Percentiles rank a stretch among this genome's conserved stretches.
Evolutionary conservation across 2,329 filamentous ascomycete genomes (phyloP).

Genomic region (Cladosporium sphaerospermum): DNA sequence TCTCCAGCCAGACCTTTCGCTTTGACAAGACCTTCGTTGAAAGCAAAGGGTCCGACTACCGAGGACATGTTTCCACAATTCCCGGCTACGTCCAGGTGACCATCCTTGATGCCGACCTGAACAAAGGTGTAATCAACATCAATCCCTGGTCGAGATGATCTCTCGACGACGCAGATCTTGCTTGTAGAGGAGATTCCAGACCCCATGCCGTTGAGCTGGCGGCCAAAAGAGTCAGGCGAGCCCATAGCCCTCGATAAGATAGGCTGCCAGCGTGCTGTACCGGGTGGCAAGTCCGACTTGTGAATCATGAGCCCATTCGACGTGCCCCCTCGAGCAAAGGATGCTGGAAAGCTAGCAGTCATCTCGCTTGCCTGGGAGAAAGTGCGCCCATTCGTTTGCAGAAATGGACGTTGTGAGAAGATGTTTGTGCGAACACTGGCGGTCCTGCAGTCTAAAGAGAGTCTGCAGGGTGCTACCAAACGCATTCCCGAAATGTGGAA

Average conservation of each 20-base stretch:
- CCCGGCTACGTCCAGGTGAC: conserved; percentile 57
- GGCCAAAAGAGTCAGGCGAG: conserved; percentile 58
- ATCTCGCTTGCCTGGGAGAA: not conserved
- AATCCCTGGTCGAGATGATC: conserved; percentile 41
- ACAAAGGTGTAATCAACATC: conserved; percentile 69
- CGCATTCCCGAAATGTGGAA: not conserved
- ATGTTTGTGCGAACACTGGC: no score
- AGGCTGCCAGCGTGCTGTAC: conserved; percentile 42
- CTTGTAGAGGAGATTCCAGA: conserved; percentile 63
- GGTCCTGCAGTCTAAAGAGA: not conserved
- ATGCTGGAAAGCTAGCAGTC: conserved; percentile 38
- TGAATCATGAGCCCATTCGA: conserved; percentile 60
- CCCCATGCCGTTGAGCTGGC: conserved; percentile 67
- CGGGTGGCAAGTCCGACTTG: conserved; percentile 44
- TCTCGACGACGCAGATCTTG: conserved; percentile 63
- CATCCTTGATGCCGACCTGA: conserved; percentile 58
- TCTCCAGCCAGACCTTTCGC: conserved; percentile 24
- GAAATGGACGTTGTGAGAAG: no score
- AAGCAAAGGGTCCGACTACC: conserved; percentile 59
- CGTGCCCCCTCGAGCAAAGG: conserved; percentile 64
- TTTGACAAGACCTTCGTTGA: conserved; percentile 48
- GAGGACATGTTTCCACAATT: conserved; percentile 73
- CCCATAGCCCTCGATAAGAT: conserved; percentile 58
- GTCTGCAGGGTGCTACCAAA: not conserved
- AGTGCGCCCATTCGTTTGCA: not conserved